Percentiles rank a stretch among this genome's conserved stretches.
These are phyloP conservation scores for Dionaea muscipula DNA, from an alignment of 179 eudicot genomes.

Conservation along the genomic window DNA sequence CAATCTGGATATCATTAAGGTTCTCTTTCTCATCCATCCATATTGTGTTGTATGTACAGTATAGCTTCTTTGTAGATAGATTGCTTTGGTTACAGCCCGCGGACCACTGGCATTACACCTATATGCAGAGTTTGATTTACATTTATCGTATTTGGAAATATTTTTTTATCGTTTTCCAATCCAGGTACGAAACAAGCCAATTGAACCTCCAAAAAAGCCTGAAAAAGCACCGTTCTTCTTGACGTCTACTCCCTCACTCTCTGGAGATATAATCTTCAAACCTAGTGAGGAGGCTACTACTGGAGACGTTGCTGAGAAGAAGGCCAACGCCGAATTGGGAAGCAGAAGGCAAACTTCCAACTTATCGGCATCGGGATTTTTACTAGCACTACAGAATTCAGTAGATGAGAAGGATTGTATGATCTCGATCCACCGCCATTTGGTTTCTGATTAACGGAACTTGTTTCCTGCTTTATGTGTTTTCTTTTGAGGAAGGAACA, in stretches of 20 bases:
- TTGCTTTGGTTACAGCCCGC: too few species aligned
- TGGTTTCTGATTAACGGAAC: conserved; percentile 2
- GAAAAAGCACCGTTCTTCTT: conserved; percentile 92
- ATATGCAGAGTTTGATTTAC: too few species aligned
- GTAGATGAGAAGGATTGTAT: conserved; percentile 53
- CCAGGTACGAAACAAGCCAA: conserved; percentile 86
- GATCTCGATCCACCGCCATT: conserved; percentile 17
- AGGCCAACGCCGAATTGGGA: conserved; percentile 25
- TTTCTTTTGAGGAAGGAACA: too few species aligned
- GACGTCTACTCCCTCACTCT: conserved; percentile 73
- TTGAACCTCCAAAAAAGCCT: conserved; percentile 93
- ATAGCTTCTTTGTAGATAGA: too few species aligned
- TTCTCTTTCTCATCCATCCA: conserved; percentile 16
- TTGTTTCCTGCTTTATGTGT: too few species aligned
- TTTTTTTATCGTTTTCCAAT: not conserved
- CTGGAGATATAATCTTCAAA: conserved; percentile 70
- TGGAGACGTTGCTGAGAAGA: conserved; percentile 12
- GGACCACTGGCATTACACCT: too few species aligned
- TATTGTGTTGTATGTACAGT: too few species aligned
- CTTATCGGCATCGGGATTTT: conserved; percentile 39
- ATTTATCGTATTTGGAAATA: too few species aligned
- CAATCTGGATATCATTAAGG: conserved; percentile 90
- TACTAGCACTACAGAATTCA: conserved; percentile 51
- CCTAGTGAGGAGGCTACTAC: conserved; percentile 24
- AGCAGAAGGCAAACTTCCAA: conserved; percentile 17